phyloP scores from a whole-genome alignment of 345 rosid genomes.

The Euphorbia tirucalli region DNA sequence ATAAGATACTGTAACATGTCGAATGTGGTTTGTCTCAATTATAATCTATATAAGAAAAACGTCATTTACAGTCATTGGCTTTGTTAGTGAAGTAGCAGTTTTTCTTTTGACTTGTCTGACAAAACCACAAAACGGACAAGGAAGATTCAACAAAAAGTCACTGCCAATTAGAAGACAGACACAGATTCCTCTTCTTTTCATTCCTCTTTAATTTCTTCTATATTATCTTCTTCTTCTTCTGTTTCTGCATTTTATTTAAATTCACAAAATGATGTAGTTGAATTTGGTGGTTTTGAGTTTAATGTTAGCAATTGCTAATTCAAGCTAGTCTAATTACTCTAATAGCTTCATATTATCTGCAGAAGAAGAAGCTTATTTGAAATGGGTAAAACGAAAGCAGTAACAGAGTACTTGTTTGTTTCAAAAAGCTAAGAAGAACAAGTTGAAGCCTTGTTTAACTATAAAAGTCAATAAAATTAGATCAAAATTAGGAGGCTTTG shows the following conservation, averaged over 20 bases:
- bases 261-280: not conserved
- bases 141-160: slow-evolving; percentile 5
- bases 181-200: slow-evolving; percentile 24
- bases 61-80: too few species aligned
- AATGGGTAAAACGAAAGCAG: slow-evolving; percentile 28
- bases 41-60: too few species aligned
- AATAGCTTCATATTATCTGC: slow-evolving; percentile 9
- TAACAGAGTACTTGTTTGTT: slow-evolving; percentile 21
- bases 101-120: slow-evolving; percentile 16
- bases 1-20: too few species aligned
- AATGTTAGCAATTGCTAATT: slow-evolving; percentile 24
- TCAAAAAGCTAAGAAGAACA: slow-evolving; percentile 28
- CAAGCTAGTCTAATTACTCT: too few species aligned
- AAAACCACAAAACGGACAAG: slow-evolving; percentile 7
- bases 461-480: slow-evolving; percentile 33
- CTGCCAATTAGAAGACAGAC: slow-evolving; percentile 20
- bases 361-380: slow-evolving; percentile 29
- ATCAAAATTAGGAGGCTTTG: slow-evolving; percentile 19
- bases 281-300: slow-evolving; percentile 30
- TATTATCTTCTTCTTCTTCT: not conserved
- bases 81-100: too few species aligned
- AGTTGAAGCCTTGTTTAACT: slow-evolving; percentile 34
- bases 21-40: too few species aligned
- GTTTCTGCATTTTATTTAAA: too few species aligned
- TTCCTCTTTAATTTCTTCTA: too few species aligned